phyloP scores from a whole-genome alignment of 352 stramenopile species.

The Pilasporangium apinafurcum region DNA sequence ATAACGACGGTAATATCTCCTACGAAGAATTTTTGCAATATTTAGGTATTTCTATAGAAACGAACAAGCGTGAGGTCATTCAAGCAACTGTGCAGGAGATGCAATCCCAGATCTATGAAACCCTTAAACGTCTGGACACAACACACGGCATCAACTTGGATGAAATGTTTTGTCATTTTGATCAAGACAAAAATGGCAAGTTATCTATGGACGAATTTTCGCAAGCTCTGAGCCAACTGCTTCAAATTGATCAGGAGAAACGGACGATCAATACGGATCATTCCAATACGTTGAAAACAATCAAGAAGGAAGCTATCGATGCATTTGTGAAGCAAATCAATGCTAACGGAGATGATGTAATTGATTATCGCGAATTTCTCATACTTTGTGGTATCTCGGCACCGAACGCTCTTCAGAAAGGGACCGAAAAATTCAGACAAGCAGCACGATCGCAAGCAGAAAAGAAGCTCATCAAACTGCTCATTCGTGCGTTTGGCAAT shows the following conservation, averaged over 20 bases:
- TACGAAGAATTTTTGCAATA: constrained; percentile 75
- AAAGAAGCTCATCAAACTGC: constrained; percentile 57
- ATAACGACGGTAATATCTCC: constrained; percentile 61
- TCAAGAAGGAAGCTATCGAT: constrained; percentile 38
- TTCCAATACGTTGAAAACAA: constrained; percentile 16
- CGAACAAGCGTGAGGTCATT: constrained; percentile 40
- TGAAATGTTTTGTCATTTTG: constrained; percentile 67
- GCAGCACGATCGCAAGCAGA: constrained; percentile 17
- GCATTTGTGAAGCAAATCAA: constrained; percentile 49
- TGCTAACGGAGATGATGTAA: constrained; percentile 40
- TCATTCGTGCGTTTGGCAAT: constrained; percentile 33
- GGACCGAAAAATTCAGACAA: constrained; percentile 6
- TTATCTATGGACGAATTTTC: constrained; percentile 54
- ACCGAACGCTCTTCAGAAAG: constrained; percentile 11
- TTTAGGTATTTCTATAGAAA: constrained; percentile 34
- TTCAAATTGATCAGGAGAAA: constrained; percentile 14
- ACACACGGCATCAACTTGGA: constrained; percentile 49
- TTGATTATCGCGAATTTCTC: constrained; percentile 72
- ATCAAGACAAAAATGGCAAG: constrained; percentile 47
- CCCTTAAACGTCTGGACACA: constrained; percentile 34
- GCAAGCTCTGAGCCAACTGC: constrained; percentile 34
- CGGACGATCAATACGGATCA: background rate
- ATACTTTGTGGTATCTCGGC: constrained; percentile 30
- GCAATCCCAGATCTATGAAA: constrained; percentile 24
- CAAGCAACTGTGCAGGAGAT: constrained; percentile 38